A percentile compares a stretch with the other conserved stretches of the same genome.
These are phyloP conservation scores for Pichia sporocuriosa DNA, from an alignment of 805 yeast species.

Conservation along the genomic window DNA sequence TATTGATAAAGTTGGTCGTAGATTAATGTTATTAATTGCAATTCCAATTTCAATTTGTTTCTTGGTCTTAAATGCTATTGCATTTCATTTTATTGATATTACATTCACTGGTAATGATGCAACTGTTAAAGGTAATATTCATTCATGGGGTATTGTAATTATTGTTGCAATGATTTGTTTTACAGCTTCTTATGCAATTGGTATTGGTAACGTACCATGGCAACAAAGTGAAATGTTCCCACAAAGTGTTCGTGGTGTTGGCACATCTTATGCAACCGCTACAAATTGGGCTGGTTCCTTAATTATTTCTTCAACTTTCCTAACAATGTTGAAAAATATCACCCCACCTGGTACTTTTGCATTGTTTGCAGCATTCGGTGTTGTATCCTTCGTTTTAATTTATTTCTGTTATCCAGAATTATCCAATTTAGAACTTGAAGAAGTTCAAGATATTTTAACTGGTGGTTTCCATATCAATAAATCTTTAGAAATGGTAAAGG, in stretches of 20 bases:
- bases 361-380: slow-evolving; percentile 77
- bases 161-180: slow-evolving; percentile 78
- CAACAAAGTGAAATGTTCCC: slow-evolving; percentile 95
- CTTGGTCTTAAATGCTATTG: slow-evolving; percentile 75
- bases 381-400: slow-evolving; percentile 64
- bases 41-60: slow-evolving; percentile 80
- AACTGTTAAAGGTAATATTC: slow-evolving; percentile 39
- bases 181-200: slow-evolving; percentile 88
- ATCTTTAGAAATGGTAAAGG: slow-evolving; percentile 47
- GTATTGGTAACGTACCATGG: slow-evolving; percentile 98
- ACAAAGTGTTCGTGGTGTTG: slow-evolving; percentile 87
- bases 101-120: slow-evolving; percentile 45
- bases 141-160: slow-evolving; percentile 84
- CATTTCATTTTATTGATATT: slow-evolving; percentile 79
- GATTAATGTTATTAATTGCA: slow-evolving; percentile 71
- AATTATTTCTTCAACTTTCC: slow-evolving; percentile 82
- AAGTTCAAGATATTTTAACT: slow-evolving; percentile 71
- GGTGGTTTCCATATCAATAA: slow-evolving; percentile 83
- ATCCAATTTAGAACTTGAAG: slow-evolving; percentile 84
- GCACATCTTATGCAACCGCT: slow-evolving; percentile 85
- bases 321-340: slow-evolving; percentile 88
- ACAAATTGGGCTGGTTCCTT: slow-evolving; percentile 95
- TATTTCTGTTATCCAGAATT: slow-evolving; percentile 89
- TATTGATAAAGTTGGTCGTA: slow-evolving; percentile 84
- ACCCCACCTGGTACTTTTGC: slow-evolving; percentile 95